Evolutionary conservation across 2,329 filamentous ascomycete genomes (phyloP).

Genomic region (Calonectria hongkongensis): DNA sequence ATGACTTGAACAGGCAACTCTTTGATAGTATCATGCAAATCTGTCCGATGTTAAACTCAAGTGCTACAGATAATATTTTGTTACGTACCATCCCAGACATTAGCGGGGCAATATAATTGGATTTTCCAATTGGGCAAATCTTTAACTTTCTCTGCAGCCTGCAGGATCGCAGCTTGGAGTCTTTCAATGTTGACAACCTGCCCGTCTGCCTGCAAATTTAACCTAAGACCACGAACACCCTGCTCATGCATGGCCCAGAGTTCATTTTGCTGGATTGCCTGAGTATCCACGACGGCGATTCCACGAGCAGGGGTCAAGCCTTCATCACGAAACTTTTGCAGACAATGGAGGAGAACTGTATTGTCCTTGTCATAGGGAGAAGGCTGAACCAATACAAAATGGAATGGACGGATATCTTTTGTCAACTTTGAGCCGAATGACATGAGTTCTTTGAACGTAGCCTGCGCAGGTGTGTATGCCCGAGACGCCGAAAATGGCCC

Average conservation of each 20-base stretch:
- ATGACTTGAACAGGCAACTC: conserved; percentile 26
- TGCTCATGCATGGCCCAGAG: conserved; percentile 26
- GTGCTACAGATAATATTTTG: not conserved
- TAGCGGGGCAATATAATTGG: conserved; percentile 21
- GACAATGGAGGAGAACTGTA: conserved; percentile 21
- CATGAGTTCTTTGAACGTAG: conserved; percentile 15
- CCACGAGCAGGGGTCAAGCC: not conserved
- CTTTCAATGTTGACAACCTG: not conserved
- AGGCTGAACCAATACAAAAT: conserved; percentile 26
- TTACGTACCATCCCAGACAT: conserved; percentile 27
- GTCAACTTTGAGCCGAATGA: conserved; percentile 8
- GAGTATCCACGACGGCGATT: conserved; percentile 23
- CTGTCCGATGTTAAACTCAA: not conserved
- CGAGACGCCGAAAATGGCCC: conserved; percentile 4
- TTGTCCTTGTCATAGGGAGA: conserved; percentile 26
- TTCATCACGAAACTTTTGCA: conserved; percentile 15
- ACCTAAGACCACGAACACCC: conserved; percentile 22
- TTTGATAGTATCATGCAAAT: conserved; percentile 19
- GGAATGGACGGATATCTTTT: conserved; percentile 7
- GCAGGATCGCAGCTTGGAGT: not conserved
- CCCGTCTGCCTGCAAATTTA: conserved; percentile 27
- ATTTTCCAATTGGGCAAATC: conserved; percentile 19
- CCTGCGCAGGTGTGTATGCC: conserved; percentile 24
- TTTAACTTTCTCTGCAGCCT: conserved; percentile 14
- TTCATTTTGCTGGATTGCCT: conserved; percentile 4